Conservation (phyloP, 164 flowering plant genomes). For the Protea cynaroides region DNA sequence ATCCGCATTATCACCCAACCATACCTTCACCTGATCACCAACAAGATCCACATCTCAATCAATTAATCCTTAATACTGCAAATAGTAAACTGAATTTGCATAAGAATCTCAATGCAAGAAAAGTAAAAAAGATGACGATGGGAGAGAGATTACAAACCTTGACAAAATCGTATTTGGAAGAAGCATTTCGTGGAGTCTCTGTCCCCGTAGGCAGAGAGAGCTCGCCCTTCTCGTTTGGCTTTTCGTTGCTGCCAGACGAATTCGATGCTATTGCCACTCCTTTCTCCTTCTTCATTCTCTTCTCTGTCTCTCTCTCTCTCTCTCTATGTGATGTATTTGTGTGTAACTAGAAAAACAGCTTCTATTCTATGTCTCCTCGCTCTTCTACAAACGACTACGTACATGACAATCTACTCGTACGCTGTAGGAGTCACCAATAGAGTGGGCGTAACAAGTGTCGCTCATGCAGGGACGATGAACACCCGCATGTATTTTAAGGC, state of each 20-base stretch:
- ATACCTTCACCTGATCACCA: conserved; percentile 72
- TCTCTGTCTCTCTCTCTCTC: neutral
- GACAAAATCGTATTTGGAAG: conserved; percentile 97
- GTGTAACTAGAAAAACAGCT: too few species aligned
- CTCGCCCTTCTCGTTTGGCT: conserved; percentile 9
- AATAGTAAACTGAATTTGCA: too few species aligned
- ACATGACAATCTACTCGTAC: too few species aligned
- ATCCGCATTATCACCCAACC: conserved; percentile 96
- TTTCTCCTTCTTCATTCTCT: conserved; percentile 39
- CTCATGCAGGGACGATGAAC: too few species aligned
- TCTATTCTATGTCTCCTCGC: too few species aligned
- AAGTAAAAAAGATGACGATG: neutral
- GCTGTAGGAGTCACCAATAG: too few species aligned
- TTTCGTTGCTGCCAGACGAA: neutral
- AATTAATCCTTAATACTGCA: too few species aligned
- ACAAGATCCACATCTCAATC: neutral
- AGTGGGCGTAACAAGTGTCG: too few species aligned
- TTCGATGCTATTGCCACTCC: conserved; percentile 15
- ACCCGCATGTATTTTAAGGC: too few species aligned
- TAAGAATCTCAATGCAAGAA: neutral
- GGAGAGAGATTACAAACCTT: conserved; percentile 43
- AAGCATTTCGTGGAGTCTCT: conserved; percentile 61
- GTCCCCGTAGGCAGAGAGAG: conserved; percentile 26
- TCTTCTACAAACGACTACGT: too few species aligned
- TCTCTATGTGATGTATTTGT: too few species aligned